phyloP scores from a whole-genome alignment of 1,284 basidiomycete species.

The Pterulicium gracile region DNA sequence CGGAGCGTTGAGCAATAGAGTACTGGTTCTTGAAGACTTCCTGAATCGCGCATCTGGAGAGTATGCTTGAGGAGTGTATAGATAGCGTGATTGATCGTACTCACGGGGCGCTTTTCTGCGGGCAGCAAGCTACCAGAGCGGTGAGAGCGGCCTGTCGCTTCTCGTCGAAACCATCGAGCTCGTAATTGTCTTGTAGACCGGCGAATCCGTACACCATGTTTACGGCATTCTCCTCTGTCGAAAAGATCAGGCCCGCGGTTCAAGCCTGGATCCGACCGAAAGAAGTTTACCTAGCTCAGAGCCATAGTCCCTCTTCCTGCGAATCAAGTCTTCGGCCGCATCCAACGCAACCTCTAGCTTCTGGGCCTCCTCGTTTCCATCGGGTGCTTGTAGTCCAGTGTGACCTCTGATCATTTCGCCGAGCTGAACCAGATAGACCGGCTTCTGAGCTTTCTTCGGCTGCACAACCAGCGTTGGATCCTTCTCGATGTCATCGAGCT shows the following conservation, averaged over 20 bases:
- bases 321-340: slow-evolving; percentile 70
- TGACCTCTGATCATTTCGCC: slow-evolving; percentile 54
- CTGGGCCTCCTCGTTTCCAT: slow-evolving; percentile 63
- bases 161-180: slow-evolving; percentile 70
- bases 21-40: slow-evolving; percentile 92
- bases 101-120: slow-evolving; percentile 70
- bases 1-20: slow-evolving; percentile 74
- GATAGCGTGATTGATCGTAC: slow-evolving; percentile 19
- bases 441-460: slow-evolving; percentile 54
- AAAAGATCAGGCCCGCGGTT: slow-evolving; percentile 3
- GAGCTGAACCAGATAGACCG: slow-evolving; percentile 79
- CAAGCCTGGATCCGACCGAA: slow-evolving; percentile 1
- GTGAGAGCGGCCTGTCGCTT: slow-evolving; percentile 69
- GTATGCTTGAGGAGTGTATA: slow-evolving; percentile 4
- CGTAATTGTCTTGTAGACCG: slow-evolving; percentile 75
- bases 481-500: slow-evolving; percentile 73
- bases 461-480: slow-evolving; percentile 70
- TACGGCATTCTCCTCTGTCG: slow-evolving; percentile 76
- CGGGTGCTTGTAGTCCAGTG: slow-evolving; percentile 31
- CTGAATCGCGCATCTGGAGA: slow-evolving; percentile 67
- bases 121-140: slow-evolving; percentile 74
- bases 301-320: slow-evolving; percentile 75
- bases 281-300: slow-evolving; percentile 57
- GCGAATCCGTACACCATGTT: slow-evolving; percentile 70
- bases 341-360: slow-evolving; percentile 70